Evolutionary conservation across 306 rosid species (phyloP).

Genomic region (Rosa multiflora): DNA sequence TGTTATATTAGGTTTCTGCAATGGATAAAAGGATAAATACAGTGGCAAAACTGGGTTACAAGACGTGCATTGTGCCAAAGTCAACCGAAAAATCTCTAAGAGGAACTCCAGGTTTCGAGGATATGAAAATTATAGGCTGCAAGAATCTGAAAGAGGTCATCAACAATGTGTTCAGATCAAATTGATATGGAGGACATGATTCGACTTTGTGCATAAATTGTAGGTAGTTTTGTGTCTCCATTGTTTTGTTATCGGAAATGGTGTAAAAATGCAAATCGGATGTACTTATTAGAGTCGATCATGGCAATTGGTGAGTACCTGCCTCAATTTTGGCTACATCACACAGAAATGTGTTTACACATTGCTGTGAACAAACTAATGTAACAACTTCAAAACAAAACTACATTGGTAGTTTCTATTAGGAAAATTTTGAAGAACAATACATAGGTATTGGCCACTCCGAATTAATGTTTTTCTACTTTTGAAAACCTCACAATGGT

Average conservation of each 20-base stretch:
- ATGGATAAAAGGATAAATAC: conserved; percentile 81
- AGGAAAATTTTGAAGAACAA: too few species aligned
- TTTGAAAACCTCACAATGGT: too few species aligned
- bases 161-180: conserved; percentile 45
- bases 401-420: too few species aligned
- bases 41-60: conserved; percentile 78
- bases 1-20: conserved; percentile 59
- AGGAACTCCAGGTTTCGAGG: conserved; percentile 40
- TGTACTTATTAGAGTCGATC: not conserved
- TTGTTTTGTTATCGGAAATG: not conserved
- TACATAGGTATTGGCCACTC: too few species aligned
- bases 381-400: not conserved
- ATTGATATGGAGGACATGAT: conserved; percentile 26
- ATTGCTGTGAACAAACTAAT: not conserved
- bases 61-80: conserved; percentile 64
- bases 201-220: not conserved
- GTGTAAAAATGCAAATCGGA: not conserved
- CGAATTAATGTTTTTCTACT: too few species aligned
- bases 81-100: conserved; percentile 49
- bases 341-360: not conserved
- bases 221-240: not conserved
- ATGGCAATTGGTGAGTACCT: not conserved
- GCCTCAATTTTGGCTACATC: not conserved
- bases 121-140: conserved; percentile 56
- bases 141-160: conserved; percentile 81